Base-by-base conservation (phyloP, 148 eudicot genomes). In the Polygonum maritimum region DNA sequence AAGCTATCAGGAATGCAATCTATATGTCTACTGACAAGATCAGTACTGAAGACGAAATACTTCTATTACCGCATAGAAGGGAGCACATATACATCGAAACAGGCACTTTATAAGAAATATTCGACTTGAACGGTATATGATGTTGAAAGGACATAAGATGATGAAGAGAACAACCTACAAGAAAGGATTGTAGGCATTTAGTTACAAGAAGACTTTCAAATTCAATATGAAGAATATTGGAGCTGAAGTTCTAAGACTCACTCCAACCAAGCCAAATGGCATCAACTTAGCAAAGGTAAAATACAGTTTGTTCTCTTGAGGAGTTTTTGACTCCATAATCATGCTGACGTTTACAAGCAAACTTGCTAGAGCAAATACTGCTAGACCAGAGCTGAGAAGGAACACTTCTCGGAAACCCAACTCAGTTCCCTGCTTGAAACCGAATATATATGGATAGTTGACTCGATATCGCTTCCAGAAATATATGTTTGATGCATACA, bases 391-490 rank as follows among this genome's bases (percentile, higher is more conserved):
- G 78, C 90, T 84, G 55, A 89, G 82, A 62, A 90, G 88, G 69
- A 89, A 84, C 14, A 90, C 89, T 82, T 90, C 91, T 49, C 84
- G 81, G 71, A 84, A 92, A 60, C 93, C 83, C 76, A 88, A 75
- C 75, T 90, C 98, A 22, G 88, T 92, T 83, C 96, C 98, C 75
- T 83, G 88, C 86, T 88, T 88, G 84, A 90, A 89, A 80, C 89
- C 91, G 83, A 92, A 92, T 84, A 92, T 92, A 63, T 90, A 90
- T 13, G 96, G 81, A 74, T 92, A 90, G 77, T 90, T 90, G 87
- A 92, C 79, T 81, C 85, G 82, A 76, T 85, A 89, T 39, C 82
- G 89, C 86, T 80, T 90, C 98, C 98, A 90, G 57, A 90, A 83
- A 85, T 85, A 92, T 84, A 87, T 86, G 81, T 89, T 88, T 82